Percentiles rank a stretch among this genome's conserved stretches.
phyloP scores from a whole-genome alignment of 768 basidiomycete genomes.

The Chalciporus chontae region DNA sequence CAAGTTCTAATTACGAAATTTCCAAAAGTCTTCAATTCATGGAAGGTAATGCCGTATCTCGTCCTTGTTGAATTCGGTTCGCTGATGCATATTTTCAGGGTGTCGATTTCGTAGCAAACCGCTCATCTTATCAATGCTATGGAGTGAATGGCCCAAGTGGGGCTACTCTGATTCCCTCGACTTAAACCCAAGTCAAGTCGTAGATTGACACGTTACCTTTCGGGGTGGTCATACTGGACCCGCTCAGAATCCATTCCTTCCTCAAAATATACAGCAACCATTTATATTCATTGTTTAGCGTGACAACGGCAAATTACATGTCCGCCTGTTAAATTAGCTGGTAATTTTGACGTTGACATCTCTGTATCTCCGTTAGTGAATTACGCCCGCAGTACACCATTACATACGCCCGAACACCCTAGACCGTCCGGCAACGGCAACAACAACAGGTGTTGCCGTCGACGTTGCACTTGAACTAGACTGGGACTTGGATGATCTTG shows the following conservation, averaged over 20 bases:
- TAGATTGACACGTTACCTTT: too few species aligned
- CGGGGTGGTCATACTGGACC: too few species aligned
- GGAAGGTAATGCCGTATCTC: not conserved
- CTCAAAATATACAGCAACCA: too few species aligned
- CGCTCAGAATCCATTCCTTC: too few species aligned
- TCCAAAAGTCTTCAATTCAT: not conserved
- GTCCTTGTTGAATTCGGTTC: not conserved
- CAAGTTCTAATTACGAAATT: not conserved
- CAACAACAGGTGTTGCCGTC: slow-evolving; percentile 10
- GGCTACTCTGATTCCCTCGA: too few species aligned
- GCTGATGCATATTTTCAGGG: not conserved
- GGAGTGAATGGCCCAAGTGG: not conserved
- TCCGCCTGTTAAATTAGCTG: too few species aligned
- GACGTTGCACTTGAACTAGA: not conserved
- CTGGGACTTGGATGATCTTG: not conserved
- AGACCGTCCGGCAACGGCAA: slow-evolving; percentile 33
- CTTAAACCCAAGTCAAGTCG: too few species aligned
- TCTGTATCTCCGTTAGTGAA: too few species aligned
- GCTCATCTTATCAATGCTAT: not conserved
- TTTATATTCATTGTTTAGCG: too few species aligned
- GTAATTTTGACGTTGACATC: too few species aligned
- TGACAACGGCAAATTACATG: too few species aligned
- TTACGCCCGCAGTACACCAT: not conserved
- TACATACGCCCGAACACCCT: slow-evolving; percentile 31
- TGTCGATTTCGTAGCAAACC: not conserved